phyloP scores from a whole-genome alignment of 352 stramenopile genomes.

The Globisporangium parvum region DNA sequence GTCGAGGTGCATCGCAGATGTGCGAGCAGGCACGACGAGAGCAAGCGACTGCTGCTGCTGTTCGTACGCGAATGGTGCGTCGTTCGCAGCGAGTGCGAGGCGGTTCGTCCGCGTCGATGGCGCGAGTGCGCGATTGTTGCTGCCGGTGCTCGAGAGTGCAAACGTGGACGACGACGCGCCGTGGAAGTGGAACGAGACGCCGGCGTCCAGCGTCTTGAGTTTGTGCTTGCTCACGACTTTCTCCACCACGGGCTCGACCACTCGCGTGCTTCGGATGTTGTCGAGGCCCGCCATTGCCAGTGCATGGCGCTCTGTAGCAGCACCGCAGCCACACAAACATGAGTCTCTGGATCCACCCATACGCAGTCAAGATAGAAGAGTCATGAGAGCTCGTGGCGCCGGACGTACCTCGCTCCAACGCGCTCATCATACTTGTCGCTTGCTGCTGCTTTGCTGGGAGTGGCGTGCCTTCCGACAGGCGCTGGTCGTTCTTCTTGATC shows the following conservation, averaged over 20 bases:
- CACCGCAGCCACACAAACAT: background rate
- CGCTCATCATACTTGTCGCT: constrained; percentile 32
- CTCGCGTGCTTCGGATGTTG: constrained; percentile 11
- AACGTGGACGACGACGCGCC: constrained; percentile 19
- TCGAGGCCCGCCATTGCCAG: constrained; percentile 3
- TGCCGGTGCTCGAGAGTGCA: constrained; percentile 1
- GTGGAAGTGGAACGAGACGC: constrained; percentile 63
- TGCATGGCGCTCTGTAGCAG: constrained; percentile 18
- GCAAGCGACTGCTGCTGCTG: constrained; percentile 6
- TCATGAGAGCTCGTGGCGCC: no score
- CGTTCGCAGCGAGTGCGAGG: constrained; percentile 20
- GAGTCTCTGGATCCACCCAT: background rate
- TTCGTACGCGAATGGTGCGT: background rate
- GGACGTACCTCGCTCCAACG: constrained; percentile 21
- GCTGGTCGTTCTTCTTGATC: constrained; percentile 34
- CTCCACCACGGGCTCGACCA: constrained; percentile 18
- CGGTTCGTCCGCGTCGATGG: constrained; percentile 1
- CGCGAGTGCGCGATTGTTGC: constrained; percentile 11
- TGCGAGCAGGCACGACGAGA: constrained; percentile 12
- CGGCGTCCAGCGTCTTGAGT: constrained; percentile 18
- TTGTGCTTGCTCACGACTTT: constrained; percentile 11
- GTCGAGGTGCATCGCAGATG: constrained; percentile 9
- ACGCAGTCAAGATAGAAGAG: background rate
- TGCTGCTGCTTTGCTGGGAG: constrained; percentile 7
- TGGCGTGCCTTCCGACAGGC: constrained; percentile 30